These are phyloP conservation scores for Paecilomyces variotii DNA, from an alignment of 2,329 filamentous ascomycete species.

Conservation along the genomic window DNA sequence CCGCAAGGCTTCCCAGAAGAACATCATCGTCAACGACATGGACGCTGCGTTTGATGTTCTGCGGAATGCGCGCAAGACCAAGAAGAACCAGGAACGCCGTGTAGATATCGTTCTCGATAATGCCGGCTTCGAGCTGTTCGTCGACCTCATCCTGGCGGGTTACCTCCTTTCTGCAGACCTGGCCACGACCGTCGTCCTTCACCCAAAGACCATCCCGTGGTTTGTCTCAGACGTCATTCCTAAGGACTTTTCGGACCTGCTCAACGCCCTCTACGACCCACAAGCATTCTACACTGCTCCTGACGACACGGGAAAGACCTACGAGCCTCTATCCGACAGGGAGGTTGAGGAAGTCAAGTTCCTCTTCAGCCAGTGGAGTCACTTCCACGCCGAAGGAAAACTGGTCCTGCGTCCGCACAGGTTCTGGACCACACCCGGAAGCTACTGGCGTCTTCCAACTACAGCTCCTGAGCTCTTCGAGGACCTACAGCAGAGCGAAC, in stretches of 20 bases:
- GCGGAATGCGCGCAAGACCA: constrained; percentile 54
- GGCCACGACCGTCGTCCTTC: constrained; percentile 78
- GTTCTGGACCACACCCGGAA: constrained; percentile 85
- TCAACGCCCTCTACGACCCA: constrained; percentile 71
- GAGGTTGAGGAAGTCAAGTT: constrained; percentile 63
- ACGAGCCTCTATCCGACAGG: constrained; percentile 55
- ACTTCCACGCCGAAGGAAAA: constrained; percentile 73
- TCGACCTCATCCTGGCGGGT: constrained; percentile 84
- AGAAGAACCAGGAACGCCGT: constrained; percentile 57
- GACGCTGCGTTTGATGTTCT: constrained; percentile 62
- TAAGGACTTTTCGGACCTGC: constrained; percentile 71
- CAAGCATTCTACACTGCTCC: constrained; percentile 71
- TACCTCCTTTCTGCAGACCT: constrained; percentile 79
- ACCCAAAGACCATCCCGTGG: constrained; percentile 94
- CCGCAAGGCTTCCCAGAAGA: constrained; percentile 77
- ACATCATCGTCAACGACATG: constrained; percentile 85
- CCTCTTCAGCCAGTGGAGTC: constrained; percentile 74
- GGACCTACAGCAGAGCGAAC: constrained; percentile 72
- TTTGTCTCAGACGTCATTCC: constrained; percentile 95
- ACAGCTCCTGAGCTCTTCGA: constrained; percentile 60
- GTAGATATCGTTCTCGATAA: constrained; percentile 97
- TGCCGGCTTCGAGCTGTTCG: constrained; percentile 92
- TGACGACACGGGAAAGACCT: constrained; percentile 52
- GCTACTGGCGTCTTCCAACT: constrained; percentile 77
- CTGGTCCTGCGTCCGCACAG: constrained; percentile 72